These are phyloP conservation scores for Spirogloea muscicola DNA, from an alignment of 139 green algal species.

Conservation along the genomic window DNA sequence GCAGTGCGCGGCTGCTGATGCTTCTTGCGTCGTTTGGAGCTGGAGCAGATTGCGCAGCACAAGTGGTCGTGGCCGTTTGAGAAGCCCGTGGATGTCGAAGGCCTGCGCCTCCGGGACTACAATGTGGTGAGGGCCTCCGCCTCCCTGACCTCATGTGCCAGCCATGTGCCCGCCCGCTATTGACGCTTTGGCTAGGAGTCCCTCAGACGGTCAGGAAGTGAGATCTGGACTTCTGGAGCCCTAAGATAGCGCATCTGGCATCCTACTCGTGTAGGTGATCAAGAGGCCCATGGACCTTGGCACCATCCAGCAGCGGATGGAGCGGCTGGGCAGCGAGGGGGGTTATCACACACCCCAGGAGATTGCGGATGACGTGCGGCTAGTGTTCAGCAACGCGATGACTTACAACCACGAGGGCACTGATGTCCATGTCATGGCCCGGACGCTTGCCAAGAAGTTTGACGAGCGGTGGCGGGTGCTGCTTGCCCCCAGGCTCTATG, in stretches of 20 bases:
- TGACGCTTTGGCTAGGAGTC: too few relatives aligned
- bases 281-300: slow-evolving; percentile 44
- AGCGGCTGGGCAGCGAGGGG: not conserved
- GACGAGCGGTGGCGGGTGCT: slow-evolving; percentile 51
- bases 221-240: too few relatives aligned
- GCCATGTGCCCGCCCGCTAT: too few relatives aligned
- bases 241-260: too few relatives aligned
- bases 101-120: slow-evolving; percentile 27
- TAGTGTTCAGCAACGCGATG: slow-evolving; percentile 79
- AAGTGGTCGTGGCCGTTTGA: slow-evolving; percentile 42
- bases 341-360: slow-evolving; percentile 62
- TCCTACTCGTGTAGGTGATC: slow-evolving; percentile 13
- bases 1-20: too few relatives aligned
- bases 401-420: slow-evolving; percentile 73
- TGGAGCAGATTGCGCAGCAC: slow-evolving; percentile 28
- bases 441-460: slow-evolving; percentile 53
- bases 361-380: slow-evolving; percentile 50
- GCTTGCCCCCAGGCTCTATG: slow-evolving; percentile 11
- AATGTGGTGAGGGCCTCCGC: slow-evolving; percentile 29
- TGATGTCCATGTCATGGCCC: slow-evolving; percentile 81
- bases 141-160: too few relatives aligned
- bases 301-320: slow-evolving; percentile 23
- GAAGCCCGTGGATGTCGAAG: slow-evolving; percentile 34
- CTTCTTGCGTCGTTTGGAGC: too few relatives aligned
- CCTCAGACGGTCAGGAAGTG: too few relatives aligned